phyloP scores from a whole-genome alignment of 441 rosid genomes.

The Rhodomyrtus psidioides region DNA sequence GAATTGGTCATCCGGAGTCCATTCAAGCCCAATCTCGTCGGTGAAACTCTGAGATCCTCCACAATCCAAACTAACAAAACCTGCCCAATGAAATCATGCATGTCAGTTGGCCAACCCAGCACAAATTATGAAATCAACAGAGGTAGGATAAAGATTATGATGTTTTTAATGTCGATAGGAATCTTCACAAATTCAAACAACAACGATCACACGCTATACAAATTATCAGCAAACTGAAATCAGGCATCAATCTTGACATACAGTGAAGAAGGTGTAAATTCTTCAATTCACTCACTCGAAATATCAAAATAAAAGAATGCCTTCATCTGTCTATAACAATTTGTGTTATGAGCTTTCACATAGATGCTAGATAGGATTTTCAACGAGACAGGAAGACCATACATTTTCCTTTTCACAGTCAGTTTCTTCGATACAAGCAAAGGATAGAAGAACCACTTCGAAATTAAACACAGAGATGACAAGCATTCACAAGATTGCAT shows the following conservation, averaged over 20 bases:
- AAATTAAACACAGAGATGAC: background rate
- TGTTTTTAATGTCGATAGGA: background rate
- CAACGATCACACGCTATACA: background rate
- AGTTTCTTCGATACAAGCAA: background rate
- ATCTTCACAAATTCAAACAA: background rate
- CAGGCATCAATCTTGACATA: background rate
- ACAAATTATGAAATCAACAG: background rate
- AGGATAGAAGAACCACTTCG: background rate
- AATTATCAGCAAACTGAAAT: background rate
- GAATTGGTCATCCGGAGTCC: constrained; percentile 64
- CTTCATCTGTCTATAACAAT: background rate
- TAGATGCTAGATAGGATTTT: background rate
- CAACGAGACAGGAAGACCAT: background rate
- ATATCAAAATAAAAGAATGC: background rate
- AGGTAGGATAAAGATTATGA: background rate
- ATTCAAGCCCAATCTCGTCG: constrained; percentile 73
- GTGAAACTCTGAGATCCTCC: constrained; percentile 69
- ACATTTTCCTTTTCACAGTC: background rate
- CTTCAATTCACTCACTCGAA: background rate
- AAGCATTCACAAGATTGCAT: background rate
- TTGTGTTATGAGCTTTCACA: background rate
- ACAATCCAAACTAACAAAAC: constrained; percentile 89
- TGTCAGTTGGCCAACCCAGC: background rate
- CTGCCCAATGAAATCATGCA: constrained; percentile 21
- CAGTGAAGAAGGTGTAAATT: background rate